phyloP scores from a whole-genome alignment of 2,329 filamentous ascomycete genomes.

The Pseudogymnoascus sp. region DNA sequence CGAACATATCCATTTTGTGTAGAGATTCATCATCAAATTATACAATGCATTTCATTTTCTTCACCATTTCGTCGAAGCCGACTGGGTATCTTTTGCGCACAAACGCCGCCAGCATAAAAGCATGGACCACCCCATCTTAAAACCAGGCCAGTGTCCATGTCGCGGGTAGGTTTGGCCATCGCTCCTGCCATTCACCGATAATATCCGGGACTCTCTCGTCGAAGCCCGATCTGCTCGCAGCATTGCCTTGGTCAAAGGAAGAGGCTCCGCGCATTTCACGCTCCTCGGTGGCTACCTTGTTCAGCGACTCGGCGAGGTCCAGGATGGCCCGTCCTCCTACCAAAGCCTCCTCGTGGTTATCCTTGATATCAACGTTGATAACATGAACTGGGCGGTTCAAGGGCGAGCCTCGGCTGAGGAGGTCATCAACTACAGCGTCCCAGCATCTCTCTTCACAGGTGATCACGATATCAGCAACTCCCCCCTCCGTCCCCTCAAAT shows the following conservation, averaged over 20 bases:
- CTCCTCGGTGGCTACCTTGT: conserved; percentile 72
- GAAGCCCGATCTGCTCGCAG: conserved; percentile 65
- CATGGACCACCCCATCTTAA: conserved; percentile 35
- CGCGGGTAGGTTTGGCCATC: conserved; percentile 84
- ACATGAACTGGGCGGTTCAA: conserved; percentile 93
- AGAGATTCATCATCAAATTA: not conserved
- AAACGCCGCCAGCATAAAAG: not conserved
- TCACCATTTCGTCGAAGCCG: not conserved
- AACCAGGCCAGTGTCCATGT: conserved; percentile 96
- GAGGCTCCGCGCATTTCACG: conserved; percentile 55
- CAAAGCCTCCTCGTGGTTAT: conserved; percentile 94
- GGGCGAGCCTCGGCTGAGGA: conserved; percentile 75
- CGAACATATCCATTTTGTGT: not conserved
- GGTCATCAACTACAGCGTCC: conserved; percentile 93
- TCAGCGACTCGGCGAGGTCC: conserved; percentile 79
- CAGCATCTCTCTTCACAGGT: conserved; percentile 97
- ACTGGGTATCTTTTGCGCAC: not conserved
- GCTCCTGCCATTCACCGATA: conserved; percentile 85
- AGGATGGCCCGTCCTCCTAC: conserved; percentile 87
- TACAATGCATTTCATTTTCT: conserved; percentile 17
- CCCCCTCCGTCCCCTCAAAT: conserved; percentile 72
- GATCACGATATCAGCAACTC: conserved; percentile 87
- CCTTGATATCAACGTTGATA: conserved; percentile 96
- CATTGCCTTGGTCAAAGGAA: conserved; percentile 63
- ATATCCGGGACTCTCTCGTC: conserved; percentile 92